Base-by-base conservation (phyloP, 768 basidiomycete genomes). In the Gyrodon lividus region DNA sequence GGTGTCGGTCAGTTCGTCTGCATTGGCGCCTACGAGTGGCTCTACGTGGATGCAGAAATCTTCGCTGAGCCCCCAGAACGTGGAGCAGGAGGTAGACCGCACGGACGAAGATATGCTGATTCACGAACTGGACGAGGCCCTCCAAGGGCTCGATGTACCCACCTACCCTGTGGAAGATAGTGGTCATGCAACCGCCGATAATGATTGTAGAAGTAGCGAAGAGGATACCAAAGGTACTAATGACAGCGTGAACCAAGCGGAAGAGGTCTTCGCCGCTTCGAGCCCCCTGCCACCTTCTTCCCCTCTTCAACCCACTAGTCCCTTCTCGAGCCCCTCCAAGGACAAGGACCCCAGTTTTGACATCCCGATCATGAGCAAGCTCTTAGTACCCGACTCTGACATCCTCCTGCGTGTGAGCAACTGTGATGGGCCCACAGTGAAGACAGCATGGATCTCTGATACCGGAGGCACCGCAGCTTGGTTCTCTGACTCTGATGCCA, bases 221-320 rank as follows among this genome's bases (percentile, higher is more conserved):
- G 43, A 17, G 16, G 51, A 57, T 12, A 68, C 72, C 14, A 53
- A 51, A 13, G 59, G 59, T 13, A 8, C 10, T 13, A 17, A 40
- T 22, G 38, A 26, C 46, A 48, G 59, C 22, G 23, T 61, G 26
- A 3, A 30, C 66, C 46, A 63, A 66, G 45, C 72, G 35, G 50
- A 46, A 5, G 60, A 52, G 20, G 53, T 54, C 14, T 34, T 8
- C 26, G 22, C 74, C 77, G 53, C 54, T 73, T 77, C 79, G 72
- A 71, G 72, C 43, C 79, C 79, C 14, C 69, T 85, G 2, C 82
- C 83, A 19, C 82, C 84, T 16, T 83, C 84, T 6, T 84, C 84
- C 10, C 82, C 83, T 5, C 80, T 74, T 10, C 76, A 79, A 7
- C 80, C 78, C 7, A 74, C 73, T 14, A 85, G 83, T 59, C 81